Evolutionary conservation across 371 early-diverging fungal species (phyloP), one percentile per base, ranked within the genome.

Genomic region (Actinomortierella ambigua): DNA sequence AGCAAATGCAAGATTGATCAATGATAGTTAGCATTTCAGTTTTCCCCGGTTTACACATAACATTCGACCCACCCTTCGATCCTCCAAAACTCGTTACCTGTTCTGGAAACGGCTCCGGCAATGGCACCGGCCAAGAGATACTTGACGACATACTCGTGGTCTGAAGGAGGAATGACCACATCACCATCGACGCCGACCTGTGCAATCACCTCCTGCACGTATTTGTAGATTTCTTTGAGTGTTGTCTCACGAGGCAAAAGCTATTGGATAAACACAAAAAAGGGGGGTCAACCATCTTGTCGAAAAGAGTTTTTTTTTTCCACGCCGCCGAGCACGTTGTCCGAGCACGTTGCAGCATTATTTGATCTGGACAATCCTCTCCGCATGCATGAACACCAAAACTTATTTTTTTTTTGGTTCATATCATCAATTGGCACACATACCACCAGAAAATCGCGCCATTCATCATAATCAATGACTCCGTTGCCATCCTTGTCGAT

Each of bases 31-130:
- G 8, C n/a, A n/a, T n/a, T n/a, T 41, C 15, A 11, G 8, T 41
- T 41, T 41, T 41, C 13, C 20, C 20, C 44, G n/a, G 15, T 15
- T n/a, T 15, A 44, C 44, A 44, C 15, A 44, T 44, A 3, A 4
- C n/a, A 44, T 6, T 20, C 44, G 20, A 44, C 44, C 20, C 6
- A 20, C 3, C 48, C 18, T 18, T 48, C 9, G 18, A 11, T 15
- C 24, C 48, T 22, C 9, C 22, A 48, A 48, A 48, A 18, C 2
- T 15, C 14, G 17, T 22, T 61, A 47, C 82, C 85, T 29, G 89
- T 88, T 26, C 93, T 81, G 48, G 88, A 87, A 8, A 92, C 86
- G 14, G 90, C 90, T 34, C 93, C 93, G 29, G 92, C 89, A 34
- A 90, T 77, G 28, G 88, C 93, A 44, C 93, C 93, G 0, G 90